Evolutionary conservation across 75 land plant species (phyloP).

Genomic region (Sequoia sempervirens): DNA sequence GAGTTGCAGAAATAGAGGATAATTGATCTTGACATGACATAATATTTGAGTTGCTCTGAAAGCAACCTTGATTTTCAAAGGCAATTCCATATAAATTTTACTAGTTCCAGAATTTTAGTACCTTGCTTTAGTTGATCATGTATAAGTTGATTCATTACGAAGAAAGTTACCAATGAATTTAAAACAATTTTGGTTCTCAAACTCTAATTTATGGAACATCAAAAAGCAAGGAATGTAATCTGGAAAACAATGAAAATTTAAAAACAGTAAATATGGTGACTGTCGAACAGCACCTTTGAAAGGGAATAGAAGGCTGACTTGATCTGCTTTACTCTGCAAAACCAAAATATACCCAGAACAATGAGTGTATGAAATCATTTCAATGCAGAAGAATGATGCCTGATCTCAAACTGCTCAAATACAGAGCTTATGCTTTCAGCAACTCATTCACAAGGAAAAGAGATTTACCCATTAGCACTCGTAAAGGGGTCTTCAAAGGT

Average conservation of each 20-base stretch:
- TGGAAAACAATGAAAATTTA: neutral
- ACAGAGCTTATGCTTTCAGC: neutral
- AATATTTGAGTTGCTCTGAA: no score
- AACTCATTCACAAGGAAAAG: neutral
- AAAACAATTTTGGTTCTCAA: neutral
- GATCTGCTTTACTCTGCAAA: conserved; percentile 74
- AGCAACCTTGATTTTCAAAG: no score
- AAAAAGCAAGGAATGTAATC: neutral
- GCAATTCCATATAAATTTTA: no score
- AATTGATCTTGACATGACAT: no score
- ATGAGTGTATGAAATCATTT: neutral
- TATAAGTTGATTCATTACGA: neutral
- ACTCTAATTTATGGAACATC: neutral
- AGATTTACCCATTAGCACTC: conserved; percentile 73
- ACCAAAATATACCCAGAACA: neutral
- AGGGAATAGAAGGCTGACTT: conserved; percentile 93
- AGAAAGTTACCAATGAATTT: neutral
- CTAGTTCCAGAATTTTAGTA: no score
- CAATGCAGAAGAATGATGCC: neutral
- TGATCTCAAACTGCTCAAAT: neutral
- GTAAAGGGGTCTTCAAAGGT: conserved; percentile 91
- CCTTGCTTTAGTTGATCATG: no score
- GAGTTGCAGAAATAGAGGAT: no score
- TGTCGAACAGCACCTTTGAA: conserved; percentile 48
- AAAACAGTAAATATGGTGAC: neutral